Evolutionary conservation across 2,329 filamentous ascomycete species (phyloP).

Genomic region (Fusarium sp.): DNA sequence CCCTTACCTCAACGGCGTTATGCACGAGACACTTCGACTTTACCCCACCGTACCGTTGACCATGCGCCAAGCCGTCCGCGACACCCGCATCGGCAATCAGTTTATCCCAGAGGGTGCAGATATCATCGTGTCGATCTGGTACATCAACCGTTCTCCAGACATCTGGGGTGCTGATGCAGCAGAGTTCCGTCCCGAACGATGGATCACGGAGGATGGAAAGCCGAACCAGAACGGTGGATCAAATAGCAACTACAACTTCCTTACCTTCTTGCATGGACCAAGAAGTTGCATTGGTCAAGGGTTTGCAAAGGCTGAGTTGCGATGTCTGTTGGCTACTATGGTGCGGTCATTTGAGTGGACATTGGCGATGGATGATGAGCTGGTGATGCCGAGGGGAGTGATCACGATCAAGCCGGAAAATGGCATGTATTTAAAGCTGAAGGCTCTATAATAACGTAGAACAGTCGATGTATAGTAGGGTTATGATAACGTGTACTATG

Average conservation of each 20-base stretch:
- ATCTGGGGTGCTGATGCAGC: slow-evolving; percentile 77
- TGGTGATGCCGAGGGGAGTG: slow-evolving; percentile 71
- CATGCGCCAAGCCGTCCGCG: slow-evolving; percentile 68
- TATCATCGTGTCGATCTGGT: slow-evolving; percentile 69
- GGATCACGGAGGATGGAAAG: slow-evolving; percentile 65
- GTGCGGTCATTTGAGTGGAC: slow-evolving; percentile 73
- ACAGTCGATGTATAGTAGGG: too few relatives aligned
- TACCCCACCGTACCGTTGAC: slow-evolving; percentile 76
- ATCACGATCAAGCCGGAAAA: slow-evolving; percentile 77
- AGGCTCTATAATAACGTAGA: neutral
- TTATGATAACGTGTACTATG: neutral
- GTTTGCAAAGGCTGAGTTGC: slow-evolving; percentile 81
- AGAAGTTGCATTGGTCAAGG: slow-evolving; percentile 83
- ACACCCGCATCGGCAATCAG: slow-evolving; percentile 70
- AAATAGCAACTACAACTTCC: slow-evolving; percentile 75
- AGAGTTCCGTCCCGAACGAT: slow-evolving; percentile 77
- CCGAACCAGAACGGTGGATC: slow-evolving; percentile 76
- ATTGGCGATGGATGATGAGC: slow-evolving; percentile 69
- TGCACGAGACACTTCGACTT: slow-evolving; percentile 75
- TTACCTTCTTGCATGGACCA: slow-evolving; percentile 87
- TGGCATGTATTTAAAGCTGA: slow-evolving; percentile 69
- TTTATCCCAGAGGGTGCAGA: slow-evolving; percentile 74
- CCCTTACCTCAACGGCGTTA: slow-evolving; percentile 77
- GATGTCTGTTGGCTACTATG: slow-evolving; percentile 76
- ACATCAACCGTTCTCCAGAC: slow-evolving; percentile 72